Evolutionary conservation across 2,329 filamentous ascomycete species (phyloP).

Genomic region (Cercospora sojina): DNA sequence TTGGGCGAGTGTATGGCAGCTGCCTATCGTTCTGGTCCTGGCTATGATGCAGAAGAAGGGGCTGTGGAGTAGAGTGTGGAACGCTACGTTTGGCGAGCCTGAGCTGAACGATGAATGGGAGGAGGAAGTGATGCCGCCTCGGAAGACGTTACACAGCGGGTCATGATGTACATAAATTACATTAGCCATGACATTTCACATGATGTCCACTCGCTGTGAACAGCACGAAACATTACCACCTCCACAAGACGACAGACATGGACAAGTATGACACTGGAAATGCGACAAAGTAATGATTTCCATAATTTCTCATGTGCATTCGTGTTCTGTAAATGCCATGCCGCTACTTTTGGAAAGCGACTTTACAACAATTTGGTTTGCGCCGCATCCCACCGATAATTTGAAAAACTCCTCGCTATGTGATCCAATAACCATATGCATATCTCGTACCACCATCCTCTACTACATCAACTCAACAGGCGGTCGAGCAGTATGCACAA

Average conservation of each 20-base stretch:
- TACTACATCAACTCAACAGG: conserved; percentile 56
- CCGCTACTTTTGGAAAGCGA: not conserved
- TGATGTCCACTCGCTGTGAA: not conserved
- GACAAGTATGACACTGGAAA: not conserved
- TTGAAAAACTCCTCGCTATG: conserved; percentile 9
- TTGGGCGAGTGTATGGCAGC: conserved; percentile 97
- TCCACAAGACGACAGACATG: not conserved
- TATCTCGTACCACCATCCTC: not conserved
- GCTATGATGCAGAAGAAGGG: conserved; percentile 93
- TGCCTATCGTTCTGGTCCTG: conserved; percentile 84
- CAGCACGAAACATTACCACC: not conserved
- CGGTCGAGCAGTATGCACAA: conserved; percentile 55
- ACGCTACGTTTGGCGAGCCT: conserved; percentile 59
- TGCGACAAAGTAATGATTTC: not conserved
- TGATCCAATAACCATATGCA: not conserved
- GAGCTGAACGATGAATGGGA: conserved; percentile 57
- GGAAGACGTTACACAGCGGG: not conserved
- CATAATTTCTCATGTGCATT: not conserved
- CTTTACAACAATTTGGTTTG: not conserved
- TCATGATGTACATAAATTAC: not conserved
- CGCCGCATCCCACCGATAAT: not conserved
- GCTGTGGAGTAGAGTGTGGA: conserved; percentile 81
- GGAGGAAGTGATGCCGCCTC: conserved; percentile 41
- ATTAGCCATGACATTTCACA: not conserved
- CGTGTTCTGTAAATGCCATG: not conserved